Evolutionary conservation across 2,329 filamentous ascomycete species (phyloP), one percentile per base, ranked within the genome.

Genomic region (Achaetomium macrosporum): DNA sequence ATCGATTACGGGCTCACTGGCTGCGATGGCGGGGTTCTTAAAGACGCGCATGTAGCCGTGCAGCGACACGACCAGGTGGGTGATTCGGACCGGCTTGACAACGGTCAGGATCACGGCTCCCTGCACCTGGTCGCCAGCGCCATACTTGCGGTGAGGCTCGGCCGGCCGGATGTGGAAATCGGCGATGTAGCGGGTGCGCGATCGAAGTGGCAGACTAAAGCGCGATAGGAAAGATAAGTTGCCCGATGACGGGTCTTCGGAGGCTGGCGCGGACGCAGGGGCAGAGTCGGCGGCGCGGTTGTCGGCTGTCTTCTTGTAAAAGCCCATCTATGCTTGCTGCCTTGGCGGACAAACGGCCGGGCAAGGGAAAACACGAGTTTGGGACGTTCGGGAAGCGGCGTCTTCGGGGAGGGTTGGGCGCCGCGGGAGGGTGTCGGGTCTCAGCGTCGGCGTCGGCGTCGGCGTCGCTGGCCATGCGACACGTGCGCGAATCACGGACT

Each of bases 31-130:
- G 36, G 82, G 78, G 60, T 82, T 85, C 69, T 88, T 90, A 72
- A 83, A 88, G 43, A 91, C 87, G 64, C 88, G 84, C 51, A 89
- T 87, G 67, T 84, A 90, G 56, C 88, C 88, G 66, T 90, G 86
- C 50, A 93, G 73, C 55, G 83, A 81, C 57, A 92, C 85, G 11
- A 87, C 87, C 45, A 93, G 75, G 71, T 93, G 88, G 8, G 88
- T 92, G 63, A 93, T 82, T 61, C 87, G 79, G 57, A 90, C 71
- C 16, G 88, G 84, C 68, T 90, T 90, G 62, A 86, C 73, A 35
- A 90, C 79, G 52, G 82, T 85, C 61, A 92, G 73, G 56, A 88
- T 76, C 44, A 92, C 87, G 58, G 80, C 80, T 50, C 88, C 88
- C 53, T 78, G 81, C 43, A 93, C 85, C 59, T 83, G 73, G 64